Evolutionary conservation across 2,329 filamentous ascomycete species (phyloP).

Genomic region (Incumbomyces delicatus): DNA sequence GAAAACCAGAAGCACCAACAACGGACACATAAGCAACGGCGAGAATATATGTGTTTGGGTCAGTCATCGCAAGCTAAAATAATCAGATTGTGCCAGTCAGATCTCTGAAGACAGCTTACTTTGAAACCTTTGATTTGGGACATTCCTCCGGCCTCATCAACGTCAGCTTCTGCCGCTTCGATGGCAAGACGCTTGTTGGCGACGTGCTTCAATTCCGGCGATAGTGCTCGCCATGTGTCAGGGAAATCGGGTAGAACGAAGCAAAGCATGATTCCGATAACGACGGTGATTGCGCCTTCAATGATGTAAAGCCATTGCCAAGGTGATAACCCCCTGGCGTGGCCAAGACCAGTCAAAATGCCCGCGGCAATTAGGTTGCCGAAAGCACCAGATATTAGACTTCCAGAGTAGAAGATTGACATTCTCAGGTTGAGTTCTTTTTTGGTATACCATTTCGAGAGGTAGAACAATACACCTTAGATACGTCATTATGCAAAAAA

Average conservation of each 20-base stretch:
- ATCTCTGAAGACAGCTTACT: constrained; percentile 26
- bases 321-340: constrained; percentile 26
- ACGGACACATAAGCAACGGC: constrained; percentile 41
- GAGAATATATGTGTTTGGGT: constrained; percentile 30
- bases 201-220: constrained; percentile 37
- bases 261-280: constrained; percentile 26
- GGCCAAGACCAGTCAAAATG: constrained; percentile 34
- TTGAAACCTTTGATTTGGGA: constrained; percentile 42
- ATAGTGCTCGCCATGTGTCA: constrained; percentile 35
- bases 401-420: constrained; percentile 43
- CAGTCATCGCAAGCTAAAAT: constrained; percentile 19
- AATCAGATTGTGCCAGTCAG: too few relatives aligned
- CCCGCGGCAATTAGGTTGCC: constrained; percentile 46
- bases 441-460: constrained; percentile 45
- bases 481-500: background rate
- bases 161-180: constrained; percentile 40
- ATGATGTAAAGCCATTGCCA: constrained; percentile 31
- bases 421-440: constrained; percentile 42
- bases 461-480: constrained; percentile 35
- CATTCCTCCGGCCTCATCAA: constrained; percentile 40
- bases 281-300: constrained; percentile 28
- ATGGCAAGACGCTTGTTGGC: constrained; percentile 42
- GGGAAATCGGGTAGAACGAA: constrained; percentile 31
- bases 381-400: constrained; percentile 42
- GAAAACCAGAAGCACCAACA: constrained; percentile 42